Conservation (phyloP, 2,329 filamentous ascomycete genomes). For the Elsinoe perseae region DNA sequence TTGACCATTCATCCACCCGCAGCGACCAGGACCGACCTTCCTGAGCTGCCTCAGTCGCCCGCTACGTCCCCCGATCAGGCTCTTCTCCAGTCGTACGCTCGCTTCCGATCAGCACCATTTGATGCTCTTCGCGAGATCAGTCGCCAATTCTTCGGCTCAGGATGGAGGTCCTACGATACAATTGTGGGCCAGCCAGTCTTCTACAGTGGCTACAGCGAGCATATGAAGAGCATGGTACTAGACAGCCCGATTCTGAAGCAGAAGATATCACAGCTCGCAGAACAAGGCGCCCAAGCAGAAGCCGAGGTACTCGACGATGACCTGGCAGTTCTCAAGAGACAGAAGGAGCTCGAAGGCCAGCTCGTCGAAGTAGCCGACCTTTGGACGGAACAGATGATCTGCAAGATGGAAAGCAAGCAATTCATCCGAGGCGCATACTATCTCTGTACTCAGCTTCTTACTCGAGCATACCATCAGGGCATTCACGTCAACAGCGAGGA, state of each 20-base stretch:
- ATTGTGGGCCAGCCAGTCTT: slow-evolving; percentile 88
- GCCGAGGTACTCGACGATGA: slow-evolving; percentile 38
- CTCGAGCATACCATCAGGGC: slow-evolving; percentile 87
- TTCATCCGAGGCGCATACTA: slow-evolving; percentile 95
- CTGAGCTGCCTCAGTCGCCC: slow-evolving; percentile 13
- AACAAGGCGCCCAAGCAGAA: slow-evolving; percentile 66
- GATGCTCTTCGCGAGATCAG: slow-evolving; percentile 90
- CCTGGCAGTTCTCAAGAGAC: slow-evolving; percentile 56
- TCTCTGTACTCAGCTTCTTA: slow-evolving; percentile 75
- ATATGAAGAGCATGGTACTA: slow-evolving; percentile 74
- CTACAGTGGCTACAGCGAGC: slow-evolving; percentile 83
- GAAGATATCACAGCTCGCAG: slow-evolving; percentile 70
- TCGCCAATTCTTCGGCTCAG: slow-evolving; percentile 82
- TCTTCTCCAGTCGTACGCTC: slow-evolving; percentile 73
- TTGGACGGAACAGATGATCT: slow-evolving; percentile 93
- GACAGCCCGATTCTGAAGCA: slow-evolving; percentile 64
- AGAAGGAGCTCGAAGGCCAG: slow-evolving; percentile 59
- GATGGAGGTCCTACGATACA: slow-evolving; percentile 90
- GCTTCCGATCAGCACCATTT: slow-evolving; percentile 66
- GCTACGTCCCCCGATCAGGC: slow-evolving; percentile 47
- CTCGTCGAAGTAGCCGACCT: slow-evolving; percentile 75
- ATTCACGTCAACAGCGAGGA: slow-evolving; percentile 96
- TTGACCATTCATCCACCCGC: slow-evolving; percentile 40
- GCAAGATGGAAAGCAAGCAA: slow-evolving; percentile 91
- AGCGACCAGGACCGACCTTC: slow-evolving; percentile 29